Evolutionary conservation across 2,329 filamentous ascomycete genomes (phyloP).

Genomic region (Bimuria novae-zelandiae): DNA sequence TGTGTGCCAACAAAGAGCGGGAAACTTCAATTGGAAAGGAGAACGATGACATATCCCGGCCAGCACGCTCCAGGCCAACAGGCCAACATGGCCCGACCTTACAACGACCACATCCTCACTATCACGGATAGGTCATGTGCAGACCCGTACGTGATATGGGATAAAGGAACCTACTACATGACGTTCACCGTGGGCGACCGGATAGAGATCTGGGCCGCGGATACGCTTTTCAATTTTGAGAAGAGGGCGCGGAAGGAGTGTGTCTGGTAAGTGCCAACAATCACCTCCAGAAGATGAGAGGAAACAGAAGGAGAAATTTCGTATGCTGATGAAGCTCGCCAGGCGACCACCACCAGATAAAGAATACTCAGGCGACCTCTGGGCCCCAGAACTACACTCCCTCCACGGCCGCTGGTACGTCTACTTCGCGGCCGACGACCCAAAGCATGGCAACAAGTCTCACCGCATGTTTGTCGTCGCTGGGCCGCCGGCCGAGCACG

Average conservation of each 20-base stretch:
- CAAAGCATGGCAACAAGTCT: constrained; percentile 48
- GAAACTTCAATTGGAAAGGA: neutral
- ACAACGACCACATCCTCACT: constrained; percentile 49
- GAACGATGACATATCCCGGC: constrained; percentile 18
- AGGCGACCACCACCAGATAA: constrained; percentile 50
- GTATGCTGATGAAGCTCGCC: neutral
- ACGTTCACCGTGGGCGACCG: constrained; percentile 53
- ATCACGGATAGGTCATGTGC: constrained; percentile 49
- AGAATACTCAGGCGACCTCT: constrained; percentile 53
- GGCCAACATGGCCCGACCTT: no score
- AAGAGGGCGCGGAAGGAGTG: constrained; percentile 44
- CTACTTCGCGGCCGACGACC: constrained; percentile 54
- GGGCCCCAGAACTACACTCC: constrained; percentile 61
- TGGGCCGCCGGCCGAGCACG: constrained; percentile 43
- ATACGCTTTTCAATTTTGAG: constrained; percentile 47
- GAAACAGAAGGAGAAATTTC: no score
- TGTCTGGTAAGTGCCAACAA: constrained; percentile 37
- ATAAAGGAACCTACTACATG: constrained; percentile 52
- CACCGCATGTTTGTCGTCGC: constrained; percentile 54
- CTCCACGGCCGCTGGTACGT: constrained; percentile 60
- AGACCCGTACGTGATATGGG: constrained; percentile 52
- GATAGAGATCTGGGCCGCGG: constrained; percentile 52
- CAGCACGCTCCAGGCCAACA: constrained; percentile 19
- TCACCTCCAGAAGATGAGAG: neutral
- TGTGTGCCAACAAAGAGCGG: no score